Percentiles rank a stretch among this genome's conserved stretches.
Evolutionary conservation across 176 grass and related monocot species (phyloP).

Genomic region (Carex kokanica): DNA sequence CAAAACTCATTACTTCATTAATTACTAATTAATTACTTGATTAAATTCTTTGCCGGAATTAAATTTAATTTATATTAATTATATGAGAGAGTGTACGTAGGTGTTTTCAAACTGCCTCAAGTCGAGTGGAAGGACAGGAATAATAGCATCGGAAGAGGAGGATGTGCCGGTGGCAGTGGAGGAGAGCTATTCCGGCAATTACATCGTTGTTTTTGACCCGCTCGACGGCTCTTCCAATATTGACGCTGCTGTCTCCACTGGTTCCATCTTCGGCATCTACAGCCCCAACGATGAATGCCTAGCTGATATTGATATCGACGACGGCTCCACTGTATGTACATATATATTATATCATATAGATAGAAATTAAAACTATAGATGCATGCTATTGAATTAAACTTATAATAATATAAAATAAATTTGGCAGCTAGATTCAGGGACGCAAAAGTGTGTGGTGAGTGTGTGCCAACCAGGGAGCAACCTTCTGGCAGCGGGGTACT

Average conservation of each 20-base stretch:
- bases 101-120: slow-evolving; percentile 95
- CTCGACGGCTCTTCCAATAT: slow-evolving; percentile 99
- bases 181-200: slow-evolving; percentile 95
- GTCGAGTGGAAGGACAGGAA: slow-evolving; percentile 87
- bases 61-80: background rate
- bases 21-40: background rate
- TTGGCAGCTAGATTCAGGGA: slow-evolving; percentile 59
- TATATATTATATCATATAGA: background rate
- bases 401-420: background rate
- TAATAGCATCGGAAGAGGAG: slow-evolving; percentile 98
- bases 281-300: slow-evolving; percentile 95
- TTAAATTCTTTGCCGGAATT: background rate
- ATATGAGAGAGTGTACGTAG: slow-evolving; percentile 33
- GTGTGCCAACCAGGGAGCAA: slow-evolving; percentile 98
- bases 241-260: slow-evolving; percentile 95
- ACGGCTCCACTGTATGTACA: slow-evolving; percentile 39
- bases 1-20: background rate
- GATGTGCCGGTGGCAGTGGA: slow-evolving; percentile 95
- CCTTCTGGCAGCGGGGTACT: slow-evolving; percentile 88
- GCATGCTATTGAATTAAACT: too few relatives aligned
- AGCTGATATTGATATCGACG: slow-evolving; percentile 24
- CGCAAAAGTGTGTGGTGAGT: slow-evolving; percentile 83
- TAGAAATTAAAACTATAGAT: background rate
- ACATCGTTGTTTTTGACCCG: slow-evolving; percentile 95
- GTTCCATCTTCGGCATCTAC: slow-evolving; percentile 99